Evolutionary conservation across 257 asterid species (phyloP).

Genomic region (Gynochthodes officinalis): DNA sequence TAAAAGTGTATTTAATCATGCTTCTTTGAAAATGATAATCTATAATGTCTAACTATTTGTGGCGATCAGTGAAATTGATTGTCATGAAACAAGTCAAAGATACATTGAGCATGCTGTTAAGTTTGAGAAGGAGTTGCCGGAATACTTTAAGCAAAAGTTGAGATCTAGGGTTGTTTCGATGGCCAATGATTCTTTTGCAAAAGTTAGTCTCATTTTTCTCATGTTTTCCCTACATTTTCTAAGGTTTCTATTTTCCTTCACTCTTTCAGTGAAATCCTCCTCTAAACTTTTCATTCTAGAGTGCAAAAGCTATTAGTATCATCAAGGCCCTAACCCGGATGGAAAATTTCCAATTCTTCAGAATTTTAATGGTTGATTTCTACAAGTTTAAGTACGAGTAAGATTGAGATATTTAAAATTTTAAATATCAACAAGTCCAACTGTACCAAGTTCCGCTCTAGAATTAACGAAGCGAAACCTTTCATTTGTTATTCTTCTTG

Average conservation of each 20-base stretch:
- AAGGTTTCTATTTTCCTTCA: too few species aligned
- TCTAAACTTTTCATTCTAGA: conserved; percentile 40
- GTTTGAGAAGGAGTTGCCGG: conserved; percentile 71
- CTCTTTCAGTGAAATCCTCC: conserved; percentile 7
- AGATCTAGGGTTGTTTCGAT: conserved; percentile 89
- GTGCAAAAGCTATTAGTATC: conserved; percentile 44
- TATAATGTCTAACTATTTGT: conserved; percentile 17
- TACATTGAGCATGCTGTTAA: conserved; percentile 39
- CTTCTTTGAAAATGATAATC: not conserved
- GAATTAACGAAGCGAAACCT: too few species aligned
- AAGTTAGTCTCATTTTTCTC: not conserved
- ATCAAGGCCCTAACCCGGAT: too few species aligned
- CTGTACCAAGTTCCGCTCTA: too few species aligned
- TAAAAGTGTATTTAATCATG: conserved; percentile 10
- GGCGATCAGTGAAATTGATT: conserved; percentile 38
- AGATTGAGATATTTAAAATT: too few species aligned
- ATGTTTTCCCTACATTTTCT: too few species aligned
- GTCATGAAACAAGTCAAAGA: conserved; percentile 31
- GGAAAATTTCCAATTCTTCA: too few species aligned
- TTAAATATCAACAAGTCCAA: too few species aligned
- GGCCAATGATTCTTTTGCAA: conserved; percentile 27
- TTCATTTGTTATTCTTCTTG: too few species aligned
- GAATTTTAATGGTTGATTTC: too few species aligned
- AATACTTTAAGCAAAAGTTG: conserved; percentile 84
- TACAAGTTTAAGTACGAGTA: too few species aligned